phyloP scores from a whole-genome alignment of 768 basidiomycete genomes.

The Lactarius hatsudake region DNA sequence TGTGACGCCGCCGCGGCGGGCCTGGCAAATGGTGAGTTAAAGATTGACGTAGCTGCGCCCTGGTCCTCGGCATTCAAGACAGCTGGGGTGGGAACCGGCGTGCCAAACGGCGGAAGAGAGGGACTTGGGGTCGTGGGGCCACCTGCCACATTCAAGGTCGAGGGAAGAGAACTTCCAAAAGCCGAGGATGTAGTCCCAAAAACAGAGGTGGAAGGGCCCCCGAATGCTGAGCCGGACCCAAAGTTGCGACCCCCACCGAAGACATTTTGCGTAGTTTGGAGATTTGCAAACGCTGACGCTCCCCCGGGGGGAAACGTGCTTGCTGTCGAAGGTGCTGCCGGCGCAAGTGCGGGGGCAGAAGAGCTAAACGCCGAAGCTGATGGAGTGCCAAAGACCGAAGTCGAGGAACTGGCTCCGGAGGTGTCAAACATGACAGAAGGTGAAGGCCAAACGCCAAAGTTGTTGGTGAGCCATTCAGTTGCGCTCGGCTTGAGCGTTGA shows the following conservation, averaged over 20 bases:
- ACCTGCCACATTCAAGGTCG: background rate
- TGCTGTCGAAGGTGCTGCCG: slow-evolving; percentile 14
- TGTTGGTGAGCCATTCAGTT: slow-evolving; percentile 36
- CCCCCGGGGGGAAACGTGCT: background rate
- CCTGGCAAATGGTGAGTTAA: slow-evolving; percentile 10
- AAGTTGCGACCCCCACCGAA: slow-evolving; percentile 34
- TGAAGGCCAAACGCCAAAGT: slow-evolving; percentile 34
- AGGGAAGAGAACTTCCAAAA: background rate
- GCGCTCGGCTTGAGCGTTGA: slow-evolving; percentile 31
- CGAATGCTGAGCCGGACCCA: slow-evolving; percentile 27
- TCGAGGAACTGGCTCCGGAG: slow-evolving; percentile 13
- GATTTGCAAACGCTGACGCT: slow-evolving; percentile 35
- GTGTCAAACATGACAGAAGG: slow-evolving; percentile 24
- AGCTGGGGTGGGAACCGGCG: slow-evolving; percentile 10
- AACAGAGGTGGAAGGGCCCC: slow-evolving; percentile 24
- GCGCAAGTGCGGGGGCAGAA: slow-evolving; percentile 23
- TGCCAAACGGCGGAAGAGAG: slow-evolving; percentile 14
- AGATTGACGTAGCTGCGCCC: background rate
- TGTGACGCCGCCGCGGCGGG: background rate
- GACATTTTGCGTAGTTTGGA: slow-evolving; percentile 36
- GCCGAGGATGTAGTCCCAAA: slow-evolving; percentile 25
- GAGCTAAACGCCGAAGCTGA: slow-evolving; percentile 21
- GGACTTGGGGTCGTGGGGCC: background rate
- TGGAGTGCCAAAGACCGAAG: slow-evolving; percentile 29
- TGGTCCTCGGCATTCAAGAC: slow-evolving; percentile 1